Percentiles rank a stretch among this genome's conserved stretches.
These are phyloP conservation scores for Nemania sp. DNA, from an alignment of 2,329 filamentous ascomycete species.

Conservation along the genomic window DNA sequence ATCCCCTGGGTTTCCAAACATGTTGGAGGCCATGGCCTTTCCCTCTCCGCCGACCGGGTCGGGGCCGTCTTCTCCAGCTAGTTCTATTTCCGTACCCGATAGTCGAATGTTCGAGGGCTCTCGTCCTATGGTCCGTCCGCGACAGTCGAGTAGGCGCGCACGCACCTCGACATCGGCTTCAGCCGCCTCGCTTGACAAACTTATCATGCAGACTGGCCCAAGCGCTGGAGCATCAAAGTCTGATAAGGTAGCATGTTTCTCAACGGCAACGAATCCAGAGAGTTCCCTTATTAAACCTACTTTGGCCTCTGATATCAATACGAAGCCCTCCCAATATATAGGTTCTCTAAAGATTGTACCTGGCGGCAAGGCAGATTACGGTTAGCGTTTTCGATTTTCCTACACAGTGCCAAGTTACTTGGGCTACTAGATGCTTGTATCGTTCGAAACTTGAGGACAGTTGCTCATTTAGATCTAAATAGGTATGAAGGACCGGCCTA, in stretches of 20 bases:
- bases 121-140: slow-evolving; percentile 24
- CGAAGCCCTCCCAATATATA: too few species aligned
- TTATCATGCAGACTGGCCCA: slow-evolving; percentile 29
- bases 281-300: too few species aligned
- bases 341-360: neutral
- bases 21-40: slow-evolving; percentile 37
- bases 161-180: slow-evolving; percentile 19
- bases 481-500: neutral
- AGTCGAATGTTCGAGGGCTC: slow-evolving; percentile 3
- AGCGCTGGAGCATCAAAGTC: neutral
- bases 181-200: slow-evolving; percentile 30
- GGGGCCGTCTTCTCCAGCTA: slow-evolving; percentile 29
- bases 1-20: slow-evolving; percentile 38
- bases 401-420: too few species aligned
- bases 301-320: too few species aligned
- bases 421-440: neutral
- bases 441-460: neutral
- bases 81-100: slow-evolving; percentile 13
- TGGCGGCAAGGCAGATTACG: neutral
- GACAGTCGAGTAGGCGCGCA: slow-evolving; percentile 31
- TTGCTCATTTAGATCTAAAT: slow-evolving; percentile 6
- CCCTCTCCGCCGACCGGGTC: slow-evolving; percentile 34
- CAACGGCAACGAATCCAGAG: neutral
- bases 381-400: too few species aligned
- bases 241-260: neutral